phyloP scores from a whole-genome alignment of 768 basidiomycete species.

The Cystofilobasidium macerans region DNA sequence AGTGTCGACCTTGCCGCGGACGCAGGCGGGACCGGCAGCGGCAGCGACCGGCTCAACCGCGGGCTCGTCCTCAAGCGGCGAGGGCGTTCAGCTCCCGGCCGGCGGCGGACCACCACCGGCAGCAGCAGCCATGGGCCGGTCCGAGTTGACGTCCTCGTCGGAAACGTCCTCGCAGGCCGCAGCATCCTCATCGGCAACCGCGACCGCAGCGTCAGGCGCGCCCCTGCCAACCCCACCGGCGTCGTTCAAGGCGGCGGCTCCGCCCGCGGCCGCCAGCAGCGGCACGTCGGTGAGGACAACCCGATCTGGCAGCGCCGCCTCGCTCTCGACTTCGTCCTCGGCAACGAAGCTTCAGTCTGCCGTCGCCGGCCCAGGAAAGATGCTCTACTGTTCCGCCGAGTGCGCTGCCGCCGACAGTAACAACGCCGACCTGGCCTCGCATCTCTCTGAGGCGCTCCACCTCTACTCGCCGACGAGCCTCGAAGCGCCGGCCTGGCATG shows the following conservation, averaged over 20 bases:
- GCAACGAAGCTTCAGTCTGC: too few species aligned
- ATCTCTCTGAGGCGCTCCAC: background rate
- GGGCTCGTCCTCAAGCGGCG: background rate
- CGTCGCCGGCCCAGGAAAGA: too few species aligned
- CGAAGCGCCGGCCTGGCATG: too few species aligned
- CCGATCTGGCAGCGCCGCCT: background rate
- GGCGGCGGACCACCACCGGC: too few species aligned
- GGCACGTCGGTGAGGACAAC: background rate
- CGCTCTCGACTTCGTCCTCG: background rate
- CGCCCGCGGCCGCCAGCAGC: too few species aligned
- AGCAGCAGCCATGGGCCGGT: background rate
- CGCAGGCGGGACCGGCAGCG: background rate
- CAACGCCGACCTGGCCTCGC: background rate
- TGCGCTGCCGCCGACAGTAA: constrained; percentile 1
- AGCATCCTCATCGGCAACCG: too few species aligned
- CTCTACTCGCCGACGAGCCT: background rate
- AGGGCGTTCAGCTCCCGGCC: too few species aligned
- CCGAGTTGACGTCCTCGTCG: background rate
- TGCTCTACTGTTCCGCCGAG: background rate
- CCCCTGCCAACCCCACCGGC: background rate
- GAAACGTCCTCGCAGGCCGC: background rate
- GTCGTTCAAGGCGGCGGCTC: background rate
- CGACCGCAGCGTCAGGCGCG: background rate
- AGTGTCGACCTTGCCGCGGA: background rate
- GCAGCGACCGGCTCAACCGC: too few species aligned